Evolutionary conservation across 495 filamentous ascomycete species (phyloP).

Genomic region (Talaromyces ruber): DNA sequence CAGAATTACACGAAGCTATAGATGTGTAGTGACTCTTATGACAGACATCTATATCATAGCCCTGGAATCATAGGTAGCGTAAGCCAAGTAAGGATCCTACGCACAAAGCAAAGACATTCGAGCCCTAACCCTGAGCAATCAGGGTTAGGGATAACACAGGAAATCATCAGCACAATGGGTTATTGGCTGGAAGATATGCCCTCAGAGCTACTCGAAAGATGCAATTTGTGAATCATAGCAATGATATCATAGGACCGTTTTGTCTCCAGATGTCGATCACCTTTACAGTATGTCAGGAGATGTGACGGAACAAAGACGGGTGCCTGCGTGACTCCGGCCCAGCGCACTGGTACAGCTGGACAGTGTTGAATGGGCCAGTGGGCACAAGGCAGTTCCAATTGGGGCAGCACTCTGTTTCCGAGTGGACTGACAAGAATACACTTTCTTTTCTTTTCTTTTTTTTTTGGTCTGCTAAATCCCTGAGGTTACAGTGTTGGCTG

Average conservation of each 20-base stretch:
- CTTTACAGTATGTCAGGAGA: too few relatives aligned
- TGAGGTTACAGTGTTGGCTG: not conserved
- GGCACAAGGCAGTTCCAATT: not conserved
- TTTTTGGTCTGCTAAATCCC: not conserved
- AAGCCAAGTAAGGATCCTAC: too few relatives aligned
- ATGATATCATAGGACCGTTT: too few relatives aligned
- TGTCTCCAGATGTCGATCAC: too few relatives aligned
- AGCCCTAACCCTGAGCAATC: not conserved
- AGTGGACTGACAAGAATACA: not conserved
- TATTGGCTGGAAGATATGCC: not conserved
- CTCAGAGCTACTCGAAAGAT: not conserved
- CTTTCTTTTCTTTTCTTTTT: not conserved
- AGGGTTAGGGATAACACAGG: not conserved
- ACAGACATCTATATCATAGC: too few relatives aligned
- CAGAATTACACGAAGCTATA: not conserved
- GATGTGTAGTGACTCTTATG: not conserved
- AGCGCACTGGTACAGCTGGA: not conserved
- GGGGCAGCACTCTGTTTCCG: not conserved
- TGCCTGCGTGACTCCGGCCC: not conserved
- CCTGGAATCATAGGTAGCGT: too few relatives aligned
- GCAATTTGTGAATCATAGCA: not conserved
- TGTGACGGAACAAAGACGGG: too few relatives aligned
- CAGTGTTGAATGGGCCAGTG: not conserved
- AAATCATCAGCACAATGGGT: not conserved
- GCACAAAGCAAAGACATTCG: too few relatives aligned